Base-by-base conservation (phyloP, 2,329 filamentous ascomycete species). In the Zasmidium cellare region DNA sequence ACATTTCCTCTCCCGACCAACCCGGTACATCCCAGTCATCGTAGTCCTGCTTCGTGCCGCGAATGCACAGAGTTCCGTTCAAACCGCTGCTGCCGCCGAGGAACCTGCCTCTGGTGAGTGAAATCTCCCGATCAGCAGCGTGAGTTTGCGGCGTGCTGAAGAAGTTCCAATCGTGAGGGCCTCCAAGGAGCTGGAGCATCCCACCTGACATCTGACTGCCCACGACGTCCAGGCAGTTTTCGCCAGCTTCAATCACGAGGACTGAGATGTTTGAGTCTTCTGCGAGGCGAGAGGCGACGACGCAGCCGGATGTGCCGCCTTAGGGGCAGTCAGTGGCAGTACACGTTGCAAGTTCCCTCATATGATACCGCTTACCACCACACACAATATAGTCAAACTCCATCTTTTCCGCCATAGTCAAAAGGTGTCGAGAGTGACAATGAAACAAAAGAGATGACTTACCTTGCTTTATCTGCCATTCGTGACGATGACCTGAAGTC, bases 31-130 rank as follows among this genome's bases (percentile, higher is more conserved):
- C 55, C 64, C 65, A 69, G 35, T 67, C 64, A 47, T 67, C 67
- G 56, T 74, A 79, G 53, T 78, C 76, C 57, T 78, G 75, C 57
- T 74, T 75, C 25, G 64, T 65, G 2, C 77, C 77, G 5, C 76
- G 73, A 45, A 79, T 68, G 52, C 74, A 78, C 14, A 79, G 66
- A 0, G 76, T 79, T 18, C 75, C 76, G 60, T 79, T 67, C 25
- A 49, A 25, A 9, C 76, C 76, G 61, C 72, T 76, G 24, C 67
- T 72, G 18, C 76, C 76, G 11, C 76, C 75, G 1, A 79, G 67
- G 56, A 77, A 78, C 19, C 71, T 71, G 2, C 77, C 76, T 58
- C 77, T 68, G 50, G 72, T 76, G 38, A 78, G 66, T 55, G 76
- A 75, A 25, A 77, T 71, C 11, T 74, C 71, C 55, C 73, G 69